Evolutionary conservation across 2,329 filamentous ascomycete species (phyloP).

Genomic region (Thielaviopsis punctulata): DNA sequence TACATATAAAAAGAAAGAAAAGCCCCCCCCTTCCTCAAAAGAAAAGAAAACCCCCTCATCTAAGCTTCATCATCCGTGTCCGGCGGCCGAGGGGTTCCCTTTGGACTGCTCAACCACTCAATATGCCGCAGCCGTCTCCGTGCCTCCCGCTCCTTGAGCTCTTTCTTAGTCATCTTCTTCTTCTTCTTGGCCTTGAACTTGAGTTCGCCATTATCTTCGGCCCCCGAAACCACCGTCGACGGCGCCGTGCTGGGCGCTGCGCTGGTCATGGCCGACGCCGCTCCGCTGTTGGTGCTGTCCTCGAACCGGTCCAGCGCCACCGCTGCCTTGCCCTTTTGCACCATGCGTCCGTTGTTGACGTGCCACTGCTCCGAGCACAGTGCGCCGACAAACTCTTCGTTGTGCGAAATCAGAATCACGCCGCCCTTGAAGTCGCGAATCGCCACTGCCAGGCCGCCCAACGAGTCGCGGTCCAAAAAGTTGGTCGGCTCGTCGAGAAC

Average conservation of each 20-base stretch:
- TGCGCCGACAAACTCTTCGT: slow-evolving; percentile 95
- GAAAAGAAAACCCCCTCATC: slow-evolving; percentile 1
- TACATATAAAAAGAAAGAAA: slow-evolving; percentile 7
- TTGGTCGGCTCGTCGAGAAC: slow-evolving; percentile 98
- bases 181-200: slow-evolving; percentile 86
- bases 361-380: slow-evolving; percentile 95
- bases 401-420: slow-evolving; percentile 98
- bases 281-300: slow-evolving; percentile 42
- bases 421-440: slow-evolving; percentile 97
- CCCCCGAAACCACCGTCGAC: slow-evolving; percentile 62
- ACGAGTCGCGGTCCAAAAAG: slow-evolving; percentile 94
- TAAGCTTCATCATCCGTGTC: slow-evolving; percentile 62
- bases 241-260: slow-evolving; percentile 40
- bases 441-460: slow-evolving; percentile 90
- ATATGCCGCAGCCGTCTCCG: slow-evolving; percentile 74
- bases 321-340: slow-evolving; percentile 62
- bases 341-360: slow-evolving; percentile 72
- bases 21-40: background rate
- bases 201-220: slow-evolving; percentile 61
- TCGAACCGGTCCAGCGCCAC: slow-evolving; percentile 73
- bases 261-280: slow-evolving; percentile 34
- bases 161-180: slow-evolving; percentile 97
- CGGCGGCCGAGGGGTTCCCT: slow-evolving; percentile 60
- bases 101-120: slow-evolving; percentile 68
- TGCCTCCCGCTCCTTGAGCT: slow-evolving; percentile 84